phyloP scores from a whole-genome alignment of 148 eudicot genomes.

The Rhododendron molle region DNA sequence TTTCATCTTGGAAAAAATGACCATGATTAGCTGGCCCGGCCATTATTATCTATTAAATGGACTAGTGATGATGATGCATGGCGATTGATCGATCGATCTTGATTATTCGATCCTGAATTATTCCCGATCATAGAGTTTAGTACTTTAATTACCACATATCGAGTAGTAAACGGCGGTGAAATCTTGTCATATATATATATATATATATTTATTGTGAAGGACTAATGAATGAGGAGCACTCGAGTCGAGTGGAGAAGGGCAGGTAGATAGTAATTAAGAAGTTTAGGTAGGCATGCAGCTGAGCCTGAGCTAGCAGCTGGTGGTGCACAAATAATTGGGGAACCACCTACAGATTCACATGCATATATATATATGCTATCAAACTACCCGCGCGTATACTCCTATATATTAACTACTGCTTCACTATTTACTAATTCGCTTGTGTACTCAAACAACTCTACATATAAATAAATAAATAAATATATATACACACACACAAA shows the following conservation, averaged over 20 bases:
- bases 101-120: too few relatives aligned
- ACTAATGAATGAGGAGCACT: not conserved
- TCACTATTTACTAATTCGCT: not conserved
- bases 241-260: not conserved
- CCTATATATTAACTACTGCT: not conserved
- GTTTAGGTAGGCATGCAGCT: conserved; percentile 10
- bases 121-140: too few relatives aligned
- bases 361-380: too few relatives aligned
- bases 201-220: not conserved
- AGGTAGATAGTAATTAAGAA: conserved; percentile 9
- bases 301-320: not conserved
- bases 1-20: not conserved
- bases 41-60: too few relatives aligned
- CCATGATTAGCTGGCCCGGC: too few relatives aligned
- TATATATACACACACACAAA: too few relatives aligned
- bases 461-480: too few relatives aligned
- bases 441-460: too few relatives aligned
- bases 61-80: too few relatives aligned
- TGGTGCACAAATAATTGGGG: not conserved
- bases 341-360: not conserved
- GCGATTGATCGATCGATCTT: too few relatives aligned
- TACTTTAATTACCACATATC: too few relatives aligned
- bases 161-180: not conserved
- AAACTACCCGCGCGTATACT: not conserved
- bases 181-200: too few relatives aligned